Conservation (phyloP, 352 stramenopile species). For the Thalassiosira mediterranea region DNA sequence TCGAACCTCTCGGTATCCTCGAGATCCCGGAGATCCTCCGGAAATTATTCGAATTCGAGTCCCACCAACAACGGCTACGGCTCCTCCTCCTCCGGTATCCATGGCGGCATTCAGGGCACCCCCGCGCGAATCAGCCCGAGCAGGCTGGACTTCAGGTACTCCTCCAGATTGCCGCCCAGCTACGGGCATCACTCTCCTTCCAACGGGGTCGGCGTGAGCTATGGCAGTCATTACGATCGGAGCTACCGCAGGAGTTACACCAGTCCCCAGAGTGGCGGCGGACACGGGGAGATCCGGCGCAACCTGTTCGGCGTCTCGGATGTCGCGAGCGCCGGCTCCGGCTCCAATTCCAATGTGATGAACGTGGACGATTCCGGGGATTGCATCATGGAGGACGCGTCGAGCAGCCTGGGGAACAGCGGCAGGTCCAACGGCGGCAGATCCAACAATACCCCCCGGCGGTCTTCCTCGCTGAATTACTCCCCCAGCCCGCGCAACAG, state of each 20-base stretch:
- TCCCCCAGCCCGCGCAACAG: not conserved
- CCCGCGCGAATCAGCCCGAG: constrained; percentile 2
- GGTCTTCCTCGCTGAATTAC: not conserved
- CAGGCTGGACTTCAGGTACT: constrained; percentile 21
- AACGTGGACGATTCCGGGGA: not conserved
- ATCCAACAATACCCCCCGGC: not conserved
- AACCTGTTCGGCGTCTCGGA: constrained; percentile 7
- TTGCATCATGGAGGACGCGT: not conserved
- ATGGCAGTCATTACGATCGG: not conserved
- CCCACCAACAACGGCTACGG: not conserved
- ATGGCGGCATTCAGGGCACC: not conserved
- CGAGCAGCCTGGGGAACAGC: too few species aligned
- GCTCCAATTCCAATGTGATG: not conserved
- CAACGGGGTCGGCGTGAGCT: too few species aligned
- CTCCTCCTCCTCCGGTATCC: not conserved
- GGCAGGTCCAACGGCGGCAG: too few species aligned
- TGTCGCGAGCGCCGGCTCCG: not conserved
- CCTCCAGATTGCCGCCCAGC: constrained; percentile 7
- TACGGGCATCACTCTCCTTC: too few species aligned
- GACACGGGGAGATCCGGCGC: constrained; percentile 1
- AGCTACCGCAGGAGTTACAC: too few species aligned
- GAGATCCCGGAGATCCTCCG: not conserved
- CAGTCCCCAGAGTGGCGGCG: too few species aligned
- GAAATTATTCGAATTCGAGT: not conserved
- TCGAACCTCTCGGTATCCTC: not conserved